Evolutionary conservation across 441 rosid genomes (phyloP), one percentile per base, ranked within the genome.

Genomic region (Monsonia emarginata): DNA sequence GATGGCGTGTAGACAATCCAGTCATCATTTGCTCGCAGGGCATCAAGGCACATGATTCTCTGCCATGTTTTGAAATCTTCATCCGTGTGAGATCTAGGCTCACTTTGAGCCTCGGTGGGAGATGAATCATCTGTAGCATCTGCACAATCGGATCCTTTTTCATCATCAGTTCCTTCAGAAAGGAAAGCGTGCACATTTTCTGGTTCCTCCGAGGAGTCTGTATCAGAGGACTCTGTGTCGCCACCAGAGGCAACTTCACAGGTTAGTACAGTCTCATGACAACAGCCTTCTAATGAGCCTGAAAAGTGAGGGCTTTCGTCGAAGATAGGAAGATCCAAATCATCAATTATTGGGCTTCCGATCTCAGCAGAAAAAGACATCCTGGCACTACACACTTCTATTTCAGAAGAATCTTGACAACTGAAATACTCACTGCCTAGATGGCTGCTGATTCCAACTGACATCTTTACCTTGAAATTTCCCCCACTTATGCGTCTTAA

Each of bases 31-130:
- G 95, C 90, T 65, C 98, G 94, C 46, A 92, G 76, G 9, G 98
- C 97, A 84, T 92, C 98, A 27, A 88, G 80, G 11, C 91, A 94
- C 67, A 92, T 92, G 61, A 90, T 90, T 61, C 98, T 85, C 72
- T 84, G 96, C 98, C 98, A 90, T 0, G 90, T 86, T 4, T 84
- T 70, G 75, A 86, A 92, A 76, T 81, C 83, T 80, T 90, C 98
- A 22, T 79, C 73, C 16, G 78, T 67, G 24, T 16, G 13, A 2
- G 60, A 54, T 59, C 76, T 70, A 44, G 81, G 67, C 44, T 50
- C 78, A 26, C 59, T 61, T 62, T 80, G 83, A 38, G 42, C 42
- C 42, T 1, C 42, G 16, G 5, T 3, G 18, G 50, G 50, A 14
- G 65, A 84, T 70, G 66, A 22, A 46, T 63, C 71, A 59, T 56